Evolutionary conservation across 768 basidiomycete genomes (phyloP).

Genomic region (Strobilomyces dryophilus): DNA sequence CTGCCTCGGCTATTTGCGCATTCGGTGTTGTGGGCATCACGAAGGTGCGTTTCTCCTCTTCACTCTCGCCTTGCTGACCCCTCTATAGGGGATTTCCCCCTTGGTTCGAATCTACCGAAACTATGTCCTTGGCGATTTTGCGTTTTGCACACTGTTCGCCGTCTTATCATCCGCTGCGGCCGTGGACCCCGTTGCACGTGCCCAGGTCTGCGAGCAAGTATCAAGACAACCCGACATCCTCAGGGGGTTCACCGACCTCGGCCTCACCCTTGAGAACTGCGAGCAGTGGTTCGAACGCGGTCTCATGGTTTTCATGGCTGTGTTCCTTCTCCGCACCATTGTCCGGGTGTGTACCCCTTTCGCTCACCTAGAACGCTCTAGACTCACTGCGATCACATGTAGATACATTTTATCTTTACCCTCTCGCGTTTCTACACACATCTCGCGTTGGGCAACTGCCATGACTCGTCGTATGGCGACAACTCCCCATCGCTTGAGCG

Average conservation of each 20-base stretch:
- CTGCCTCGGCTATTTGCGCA: conserved; percentile 58
- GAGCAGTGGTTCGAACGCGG: conserved; percentile 74
- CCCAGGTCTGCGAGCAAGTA: conserved; percentile 68
- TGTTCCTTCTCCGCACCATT: conserved; percentile 59
- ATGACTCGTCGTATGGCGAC: conserved; percentile 13
- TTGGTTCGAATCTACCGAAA: conserved; percentile 79
- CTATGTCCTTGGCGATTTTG: conserved; percentile 76
- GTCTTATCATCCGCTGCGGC: conserved; percentile 54
- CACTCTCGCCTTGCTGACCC: not conserved
- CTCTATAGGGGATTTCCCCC: conserved; percentile 51
- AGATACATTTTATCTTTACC: conserved; percentile 77
- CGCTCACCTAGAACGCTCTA: not conserved
- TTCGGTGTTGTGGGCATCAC: conserved; percentile 68
- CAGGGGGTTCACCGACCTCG: conserved; percentile 64
- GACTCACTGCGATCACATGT: conserved; percentile 3
- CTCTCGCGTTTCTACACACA: conserved; percentile 62
- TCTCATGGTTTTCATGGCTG: conserved; percentile 51
- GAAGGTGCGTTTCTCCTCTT: conserved; percentile 43
- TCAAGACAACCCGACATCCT: conserved; percentile 73
- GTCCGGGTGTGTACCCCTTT: conserved; percentile 50
- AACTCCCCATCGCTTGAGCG: conserved; percentile 43
- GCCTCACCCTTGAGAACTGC: conserved; percentile 75
- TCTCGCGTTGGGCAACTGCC: conserved; percentile 41
- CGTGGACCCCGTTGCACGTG: conserved; percentile 51
- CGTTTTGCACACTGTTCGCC: conserved; percentile 60